These are phyloP conservation scores for Aspergillus amoenus DNA, from an alignment of 2,329 filamentous ascomycete genomes.

Conservation along the genomic window DNA sequence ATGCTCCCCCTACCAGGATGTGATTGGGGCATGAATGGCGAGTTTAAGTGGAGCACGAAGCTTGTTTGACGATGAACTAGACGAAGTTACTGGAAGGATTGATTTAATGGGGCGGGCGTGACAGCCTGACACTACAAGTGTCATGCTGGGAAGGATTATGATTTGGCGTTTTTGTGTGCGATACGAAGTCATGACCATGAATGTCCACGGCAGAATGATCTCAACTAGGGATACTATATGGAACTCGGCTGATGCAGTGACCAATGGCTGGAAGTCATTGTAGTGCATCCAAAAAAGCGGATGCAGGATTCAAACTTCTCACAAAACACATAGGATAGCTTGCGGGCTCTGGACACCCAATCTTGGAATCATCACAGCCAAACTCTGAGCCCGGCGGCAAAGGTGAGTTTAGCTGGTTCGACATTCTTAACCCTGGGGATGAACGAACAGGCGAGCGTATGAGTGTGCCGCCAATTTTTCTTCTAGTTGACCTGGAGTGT, in stretches of 20 bases:
- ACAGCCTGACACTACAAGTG: not conserved
- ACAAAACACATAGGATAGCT: not conserved
- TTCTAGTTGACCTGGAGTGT: not conserved
- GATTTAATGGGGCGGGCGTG: not conserved
- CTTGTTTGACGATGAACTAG: slow-evolving; percentile 1
- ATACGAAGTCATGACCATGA: slow-evolving; percentile 8
- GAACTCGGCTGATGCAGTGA: not conserved
- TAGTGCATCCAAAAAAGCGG: not conserved
- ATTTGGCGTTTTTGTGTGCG: slow-evolving; percentile 8
- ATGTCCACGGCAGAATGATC: slow-evolving; percentile 5
- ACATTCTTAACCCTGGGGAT: not conserved
- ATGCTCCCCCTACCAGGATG: not conserved
- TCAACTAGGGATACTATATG: not conserved
- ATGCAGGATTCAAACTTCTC: not conserved
- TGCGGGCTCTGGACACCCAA: not conserved
- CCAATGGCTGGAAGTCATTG: not conserved
- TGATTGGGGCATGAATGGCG: slow-evolving; percentile 11
- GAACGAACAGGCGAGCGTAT: not conserved
- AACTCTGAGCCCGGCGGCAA: not conserved
- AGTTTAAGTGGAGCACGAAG: slow-evolving; percentile 8
- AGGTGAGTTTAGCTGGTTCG: slow-evolving; percentile 1
- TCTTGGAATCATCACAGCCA: not conserved
- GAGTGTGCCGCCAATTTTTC: not conserved
- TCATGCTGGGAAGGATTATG: not conserved
- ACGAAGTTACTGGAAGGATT: not conserved